Evolutionary conservation across 1,284 basidiomycete species (phyloP).

Genomic region (Wolfiporia cocos): DNA sequence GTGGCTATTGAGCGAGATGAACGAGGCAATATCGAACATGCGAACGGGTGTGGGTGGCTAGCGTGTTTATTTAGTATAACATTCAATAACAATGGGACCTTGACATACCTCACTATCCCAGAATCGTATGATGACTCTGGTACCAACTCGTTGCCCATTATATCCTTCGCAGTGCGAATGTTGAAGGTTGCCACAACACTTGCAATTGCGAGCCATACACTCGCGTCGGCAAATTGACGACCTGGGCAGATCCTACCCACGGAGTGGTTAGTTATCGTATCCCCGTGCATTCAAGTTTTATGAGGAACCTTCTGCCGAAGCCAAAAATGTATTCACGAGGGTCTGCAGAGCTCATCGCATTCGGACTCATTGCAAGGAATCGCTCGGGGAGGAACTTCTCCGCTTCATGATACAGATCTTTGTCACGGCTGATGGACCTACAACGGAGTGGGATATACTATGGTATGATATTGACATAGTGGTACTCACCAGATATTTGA

Average conservation of each 20-base stretch:
- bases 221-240: constrained; percentile 17
- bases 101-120: constrained; percentile 4
- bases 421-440: constrained; percentile 8
- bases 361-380: constrained; percentile 12
- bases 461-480: too few species aligned
- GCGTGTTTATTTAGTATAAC: too few species aligned
- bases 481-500: constrained; percentile 50
- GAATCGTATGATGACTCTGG: constrained; percentile 14
- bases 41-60: too few species aligned
- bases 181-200: constrained; percentile 13
- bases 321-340: constrained; percentile 16
- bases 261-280: background rate
- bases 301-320: constrained; percentile 17
- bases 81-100: too few species aligned
- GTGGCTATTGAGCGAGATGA: too few species aligned
- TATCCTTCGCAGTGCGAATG: constrained; percentile 17
- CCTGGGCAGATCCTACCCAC: constrained; percentile 19
- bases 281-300: background rate
- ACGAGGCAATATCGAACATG: too few species aligned
- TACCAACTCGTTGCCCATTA: constrained; percentile 15
- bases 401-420: constrained; percentile 16
- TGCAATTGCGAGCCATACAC: constrained; percentile 20
- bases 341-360: constrained; percentile 6
- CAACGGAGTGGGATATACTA: too few species aligned
- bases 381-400: constrained; percentile 17